These are phyloP conservation scores for Cordyceps pruinosa DNA, from an alignment of 2,329 filamentous ascomycete genomes.

Conservation along the genomic window DNA sequence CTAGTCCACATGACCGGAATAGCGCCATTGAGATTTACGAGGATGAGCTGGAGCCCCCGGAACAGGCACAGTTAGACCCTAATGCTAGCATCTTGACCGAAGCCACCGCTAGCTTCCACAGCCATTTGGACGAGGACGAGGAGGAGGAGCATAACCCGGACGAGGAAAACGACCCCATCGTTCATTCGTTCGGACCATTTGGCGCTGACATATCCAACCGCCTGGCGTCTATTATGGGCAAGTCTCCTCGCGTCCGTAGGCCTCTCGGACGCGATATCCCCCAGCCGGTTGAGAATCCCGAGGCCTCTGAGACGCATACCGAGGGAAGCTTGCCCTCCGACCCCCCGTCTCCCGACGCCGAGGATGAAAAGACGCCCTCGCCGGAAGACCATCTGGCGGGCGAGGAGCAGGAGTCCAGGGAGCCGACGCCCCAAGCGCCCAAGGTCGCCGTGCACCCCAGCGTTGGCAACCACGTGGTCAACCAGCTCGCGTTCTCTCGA, in stretches of 20 bases:
- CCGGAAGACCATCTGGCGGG: background rate
- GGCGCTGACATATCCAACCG: constrained; percentile 78
- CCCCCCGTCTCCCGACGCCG: constrained; percentile 8
- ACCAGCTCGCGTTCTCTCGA: constrained; percentile 91
- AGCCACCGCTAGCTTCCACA: constrained; percentile 46
- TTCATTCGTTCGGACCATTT: constrained; percentile 88
- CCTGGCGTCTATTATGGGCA: constrained; percentile 68
- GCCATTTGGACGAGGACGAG: constrained; percentile 45
- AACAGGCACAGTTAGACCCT: constrained; percentile 20
- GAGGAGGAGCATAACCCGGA: constrained; percentile 72
- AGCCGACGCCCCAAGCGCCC: constrained; percentile 14
- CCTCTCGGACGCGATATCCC: constrained; percentile 14
- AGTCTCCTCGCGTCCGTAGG: constrained; percentile 49
- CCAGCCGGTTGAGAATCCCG: constrained; percentile 3
- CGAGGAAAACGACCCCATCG: constrained; percentile 89
- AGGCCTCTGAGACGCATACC: constrained; percentile 11
- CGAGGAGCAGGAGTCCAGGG: background rate
- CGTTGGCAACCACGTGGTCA: constrained; percentile 79
- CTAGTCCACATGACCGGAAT: constrained; percentile 27
- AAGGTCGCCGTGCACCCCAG: constrained; percentile 32
- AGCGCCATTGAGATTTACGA: constrained; percentile 65
- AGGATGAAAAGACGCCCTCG: constrained; percentile 7
- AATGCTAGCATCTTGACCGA: constrained; percentile 45
- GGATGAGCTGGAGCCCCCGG: constrained; percentile 46
- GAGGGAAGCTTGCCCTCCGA: constrained; percentile 10